Percentiles rank a stretch among this genome's conserved stretches.
Conservation (phyloP, 1,284 basidiomycete species). For the Ceratobasidium sp. region DNA sequence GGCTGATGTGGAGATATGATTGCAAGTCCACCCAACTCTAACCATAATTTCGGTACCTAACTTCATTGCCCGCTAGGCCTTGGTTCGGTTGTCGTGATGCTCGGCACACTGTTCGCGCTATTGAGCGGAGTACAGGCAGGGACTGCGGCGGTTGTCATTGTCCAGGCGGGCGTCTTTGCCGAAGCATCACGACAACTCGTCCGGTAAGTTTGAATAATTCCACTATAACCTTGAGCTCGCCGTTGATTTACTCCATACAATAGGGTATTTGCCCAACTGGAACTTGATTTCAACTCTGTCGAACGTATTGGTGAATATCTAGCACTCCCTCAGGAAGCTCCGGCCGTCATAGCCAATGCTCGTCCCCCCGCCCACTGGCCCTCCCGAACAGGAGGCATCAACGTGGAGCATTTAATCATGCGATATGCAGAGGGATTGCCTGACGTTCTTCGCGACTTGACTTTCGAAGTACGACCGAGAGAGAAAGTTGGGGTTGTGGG, state of each 20-base stretch:
- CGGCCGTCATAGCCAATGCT: conserved; percentile 67
- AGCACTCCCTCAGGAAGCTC: conserved; percentile 80
- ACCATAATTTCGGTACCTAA: conserved; percentile 15
- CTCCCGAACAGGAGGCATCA: conserved; percentile 67
- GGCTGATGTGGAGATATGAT: conserved; percentile 80
- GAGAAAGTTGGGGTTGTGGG: conserved; percentile 82
- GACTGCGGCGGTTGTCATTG: conserved; percentile 83
- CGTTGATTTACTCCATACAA: not conserved
- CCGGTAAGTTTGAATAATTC: conserved; percentile 44
- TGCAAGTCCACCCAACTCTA: conserved; percentile 59
- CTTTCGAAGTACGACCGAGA: conserved; percentile 75
- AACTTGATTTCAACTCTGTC: conserved; percentile 78
- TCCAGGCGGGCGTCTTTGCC: conserved; percentile 77
- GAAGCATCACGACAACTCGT: conserved; percentile 74
- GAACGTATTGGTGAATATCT: conserved; percentile 89
- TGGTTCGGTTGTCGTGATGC: conserved; percentile 79
- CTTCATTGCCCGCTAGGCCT: conserved; percentile 62
- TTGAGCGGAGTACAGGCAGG: conserved; percentile 75
- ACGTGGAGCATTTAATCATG: conserved; percentile 69
- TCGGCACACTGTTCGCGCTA: conserved; percentile 79
- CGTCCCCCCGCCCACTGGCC: conserved; percentile 84
- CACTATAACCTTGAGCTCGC: not conserved
- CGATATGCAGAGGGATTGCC: conserved; percentile 81
- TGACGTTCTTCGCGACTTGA: conserved; percentile 74
- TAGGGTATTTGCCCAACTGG: conserved; percentile 63